These are phyloP conservation scores for Lenzites betulinus DNA, from an alignment of 768 basidiomycete species.

Conservation along the genomic window DNA sequence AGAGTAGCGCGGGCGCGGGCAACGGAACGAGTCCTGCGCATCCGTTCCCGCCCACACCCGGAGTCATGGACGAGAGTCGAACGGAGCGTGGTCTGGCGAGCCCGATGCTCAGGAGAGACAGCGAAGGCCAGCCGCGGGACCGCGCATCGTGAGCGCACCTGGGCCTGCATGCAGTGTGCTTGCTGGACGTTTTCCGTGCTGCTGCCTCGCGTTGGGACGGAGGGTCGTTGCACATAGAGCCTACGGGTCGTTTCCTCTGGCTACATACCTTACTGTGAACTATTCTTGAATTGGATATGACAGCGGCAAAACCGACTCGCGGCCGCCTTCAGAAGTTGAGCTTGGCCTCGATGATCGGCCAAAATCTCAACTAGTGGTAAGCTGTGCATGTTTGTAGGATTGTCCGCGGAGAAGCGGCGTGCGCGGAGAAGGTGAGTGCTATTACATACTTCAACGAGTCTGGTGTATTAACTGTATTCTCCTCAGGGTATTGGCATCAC, in stretches of 20 bases:
- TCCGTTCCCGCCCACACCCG: conserved; percentile 42
- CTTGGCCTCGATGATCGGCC: neutral
- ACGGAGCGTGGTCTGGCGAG: conserved; percentile 65
- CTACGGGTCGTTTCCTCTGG: neutral
- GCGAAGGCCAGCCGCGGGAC: conserved; percentile 30
- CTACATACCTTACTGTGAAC: conserved; percentile 18
- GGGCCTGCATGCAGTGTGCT: no score
- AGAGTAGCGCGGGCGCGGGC: conserved; percentile 40
- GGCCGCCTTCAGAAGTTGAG: neutral
- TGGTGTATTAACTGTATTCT: no score
- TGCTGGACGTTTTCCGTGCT: neutral
- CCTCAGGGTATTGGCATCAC: no score
- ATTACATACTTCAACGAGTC: no score
- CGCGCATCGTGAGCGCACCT: conserved; percentile 10
- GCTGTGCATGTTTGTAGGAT: no score
- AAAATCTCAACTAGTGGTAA: no score
- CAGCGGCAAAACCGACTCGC: neutral
- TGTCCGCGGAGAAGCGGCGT: no score
- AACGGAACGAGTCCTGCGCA: conserved; percentile 37
- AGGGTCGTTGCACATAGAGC: neutral
- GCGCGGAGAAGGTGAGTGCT: no score
- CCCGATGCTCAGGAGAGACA: conserved; percentile 55
- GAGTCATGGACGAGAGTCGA: conserved; percentile 50
- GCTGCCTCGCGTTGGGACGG: neutral
- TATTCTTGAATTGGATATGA: conserved; percentile 10